Evolutionary conservation across 495 filamentous ascomycete species (phyloP), one percentile per base, ranked within the genome.

Genomic region (Terfezia boudieri): DNA sequence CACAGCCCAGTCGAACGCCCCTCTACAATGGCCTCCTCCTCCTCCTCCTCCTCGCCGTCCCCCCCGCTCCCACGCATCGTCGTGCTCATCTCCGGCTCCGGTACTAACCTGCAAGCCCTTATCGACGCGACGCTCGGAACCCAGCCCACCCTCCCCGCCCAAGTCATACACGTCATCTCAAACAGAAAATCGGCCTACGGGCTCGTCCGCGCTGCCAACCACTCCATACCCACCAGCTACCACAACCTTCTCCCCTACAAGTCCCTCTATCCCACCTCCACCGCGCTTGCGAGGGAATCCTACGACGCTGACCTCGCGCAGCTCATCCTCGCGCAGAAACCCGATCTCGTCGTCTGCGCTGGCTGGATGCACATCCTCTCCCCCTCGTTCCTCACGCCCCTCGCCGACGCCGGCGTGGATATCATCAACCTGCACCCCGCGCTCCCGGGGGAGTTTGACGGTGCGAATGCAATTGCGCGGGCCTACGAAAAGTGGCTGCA

Each of bases 391-490:
- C 70, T 94, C 41, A 71, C 71, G 22, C 84, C 86, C 2, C 63
- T 94, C 37, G 71, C 74, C 50, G 66, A 59, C 22, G 73, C 69
- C 1, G 69, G 71, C 1, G 69, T 88, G 43, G 75, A 73, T 38
- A 79, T 92, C 49, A 86, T 94, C 62, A 95, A 95, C 64, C 68
- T 94, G 53, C 88, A 94, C 65, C 88, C 86, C 4, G 82, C 84
- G 0, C 66, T 89, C 51, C 81, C 79, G 22, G 80, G 80, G 14
- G 71, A 77, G 57, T 88, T 88, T 61, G 81, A 90, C 66, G 86
- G 86, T 8, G 76, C 81, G 49, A 71, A 76, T 56, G 86, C 84
- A 2, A 92, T 95, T 58, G 74, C 80, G 55, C 73, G 86, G 16
- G 87, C 87, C 20, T 82, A 81, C 66, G 72, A 76, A 37, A 84